Evolutionary conservation across 371 early-diverging fungal genomes (phyloP).

Genomic region (Phascolomyces articulosus): DNA sequence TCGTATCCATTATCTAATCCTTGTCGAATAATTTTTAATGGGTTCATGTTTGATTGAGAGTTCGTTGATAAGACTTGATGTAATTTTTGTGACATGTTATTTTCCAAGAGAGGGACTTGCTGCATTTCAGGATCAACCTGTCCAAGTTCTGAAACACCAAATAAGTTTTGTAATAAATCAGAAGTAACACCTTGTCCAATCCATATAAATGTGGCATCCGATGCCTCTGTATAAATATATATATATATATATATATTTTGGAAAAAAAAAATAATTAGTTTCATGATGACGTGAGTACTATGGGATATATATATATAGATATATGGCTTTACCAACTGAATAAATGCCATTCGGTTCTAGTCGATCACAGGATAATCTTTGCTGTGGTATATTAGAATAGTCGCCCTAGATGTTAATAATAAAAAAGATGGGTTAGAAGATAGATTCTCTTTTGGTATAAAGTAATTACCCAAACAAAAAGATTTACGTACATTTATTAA

Average conservation of each 20-base stretch:
- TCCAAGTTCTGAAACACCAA: slow-evolving; percentile 23
- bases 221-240: slow-evolving; percentile 18
- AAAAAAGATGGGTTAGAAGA: not conserved
- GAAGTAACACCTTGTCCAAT: slow-evolving; percentile 28
- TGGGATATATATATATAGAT: not conserved
- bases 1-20: slow-evolving; percentile 70
- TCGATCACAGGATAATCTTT: slow-evolving; percentile 79
- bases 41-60: not conserved
- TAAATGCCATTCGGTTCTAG: slow-evolving; percentile 77
- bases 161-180: slow-evolving; percentile 21
- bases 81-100: not conserved
- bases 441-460: not conserved
- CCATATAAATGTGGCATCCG: slow-evolving; percentile 33
- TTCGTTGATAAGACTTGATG: not conserved
- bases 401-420: not conserved
- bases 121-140: slow-evolving; percentile 23
- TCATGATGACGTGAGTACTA: no score
- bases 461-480: no score
- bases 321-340: slow-evolving; percentile 40
- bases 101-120: not conserved
- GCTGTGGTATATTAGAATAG: slow-evolving; percentile 30
- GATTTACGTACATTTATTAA: not conserved
- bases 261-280: not conserved
- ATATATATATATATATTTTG: not conserved
- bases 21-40: slow-evolving; percentile 50